phyloP scores from a whole-genome alignment of 1,139 yeast genomes.

The Yamadazyma dushanensis region DNA sequence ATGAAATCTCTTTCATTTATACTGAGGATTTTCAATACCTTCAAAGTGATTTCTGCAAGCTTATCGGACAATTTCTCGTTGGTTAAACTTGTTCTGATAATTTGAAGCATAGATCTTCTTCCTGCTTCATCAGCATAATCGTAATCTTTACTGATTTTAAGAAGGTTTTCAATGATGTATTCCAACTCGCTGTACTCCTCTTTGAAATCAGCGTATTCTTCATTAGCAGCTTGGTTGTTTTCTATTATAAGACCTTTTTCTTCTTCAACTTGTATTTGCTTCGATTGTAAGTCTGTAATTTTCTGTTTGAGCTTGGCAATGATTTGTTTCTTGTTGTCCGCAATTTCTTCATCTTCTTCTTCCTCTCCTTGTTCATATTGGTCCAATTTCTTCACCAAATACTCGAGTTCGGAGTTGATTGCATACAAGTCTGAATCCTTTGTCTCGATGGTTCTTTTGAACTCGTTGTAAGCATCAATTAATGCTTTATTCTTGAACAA shows the following conservation, averaged over 20 bases:
- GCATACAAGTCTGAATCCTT: conserved; percentile 7
- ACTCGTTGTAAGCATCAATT: conserved; percentile 18
- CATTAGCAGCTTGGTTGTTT: conserved; percentile 15
- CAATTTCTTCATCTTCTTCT: conserved; percentile 9
- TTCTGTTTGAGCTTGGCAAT: conserved; percentile 7
- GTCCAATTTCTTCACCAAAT: conserved; percentile 4
- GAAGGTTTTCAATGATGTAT: conserved; percentile 73
- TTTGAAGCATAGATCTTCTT: conserved; percentile 74
- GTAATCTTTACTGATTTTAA: conserved; percentile 65
- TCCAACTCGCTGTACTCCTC: conserved; percentile 59
- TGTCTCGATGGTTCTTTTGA: conserved; percentile 9
- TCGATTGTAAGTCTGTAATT: conserved; percentile 7
- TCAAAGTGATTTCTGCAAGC: conserved; percentile 57
- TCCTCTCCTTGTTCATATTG: conserved; percentile 11
- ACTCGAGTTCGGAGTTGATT: conserved; percentile 6
- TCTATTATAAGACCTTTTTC: conserved; percentile 9
- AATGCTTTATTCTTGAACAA: conserved; percentile 31
- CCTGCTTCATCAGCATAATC: conserved; percentile 94
- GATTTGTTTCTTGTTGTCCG: conserved; percentile 7
- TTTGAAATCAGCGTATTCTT: conserved; percentile 23
- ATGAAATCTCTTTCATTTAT: conserved; percentile 83
- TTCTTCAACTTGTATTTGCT: conserved; percentile 5
- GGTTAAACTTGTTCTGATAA: conserved; percentile 62
- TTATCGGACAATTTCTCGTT: conserved; percentile 55
- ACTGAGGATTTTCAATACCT: conserved; percentile 68